Percentiles rank a stretch among this genome's conserved stretches.
Evolutionary conservation across 2,329 filamentous ascomycete species (phyloP).

Genomic region (Escovopsis weberi): DNA sequence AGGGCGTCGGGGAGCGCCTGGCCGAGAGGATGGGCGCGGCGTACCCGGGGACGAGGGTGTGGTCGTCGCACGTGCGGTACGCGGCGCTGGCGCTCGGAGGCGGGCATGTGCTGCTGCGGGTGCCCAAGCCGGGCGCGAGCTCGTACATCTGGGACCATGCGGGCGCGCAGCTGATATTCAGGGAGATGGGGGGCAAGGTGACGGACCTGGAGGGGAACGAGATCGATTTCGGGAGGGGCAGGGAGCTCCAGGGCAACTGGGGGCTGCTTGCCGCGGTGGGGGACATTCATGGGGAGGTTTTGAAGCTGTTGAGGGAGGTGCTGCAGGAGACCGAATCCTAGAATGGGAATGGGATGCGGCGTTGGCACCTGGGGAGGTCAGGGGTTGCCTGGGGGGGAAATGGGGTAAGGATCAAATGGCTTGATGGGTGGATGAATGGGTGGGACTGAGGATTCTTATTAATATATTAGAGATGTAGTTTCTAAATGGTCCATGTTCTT

Average conservation of each 20-base stretch:
- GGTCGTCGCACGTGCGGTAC: slow-evolving; percentile 26
- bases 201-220: slow-evolving; percentile 30
- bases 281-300: slow-evolving; percentile 25
- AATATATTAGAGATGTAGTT: too few relatives aligned
- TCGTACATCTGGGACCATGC: slow-evolving; percentile 38
- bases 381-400: too few relatives aligned
- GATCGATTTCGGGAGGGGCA: slow-evolving; percentile 22
- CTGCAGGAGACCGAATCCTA: background rate
- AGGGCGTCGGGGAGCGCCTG: slow-evolving; percentile 5
- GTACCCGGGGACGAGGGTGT: slow-evolving; percentile 24
- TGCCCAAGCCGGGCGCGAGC: slow-evolving; percentile 10
- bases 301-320: slow-evolving; percentile 16
- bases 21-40: slow-evolving; percentile 16
- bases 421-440: too few relatives aligned
- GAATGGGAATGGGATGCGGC: too few relatives aligned
- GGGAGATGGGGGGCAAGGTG: slow-evolving; percentile 38
- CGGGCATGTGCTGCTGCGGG: slow-evolving; percentile 20
- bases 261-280: slow-evolving; percentile 30
- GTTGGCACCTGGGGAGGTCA: too few relatives aligned
- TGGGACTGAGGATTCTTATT: too few relatives aligned
- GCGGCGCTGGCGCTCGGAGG: slow-evolving; percentile 22
- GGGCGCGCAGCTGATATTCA: slow-evolving; percentile 41
- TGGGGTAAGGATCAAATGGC: too few relatives aligned
- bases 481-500: too few relatives aligned
- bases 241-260: slow-evolving; percentile 18